phyloP scores from a whole-genome alignment of 441 rosid genomes.

The Corymbia citriodora region DNA sequence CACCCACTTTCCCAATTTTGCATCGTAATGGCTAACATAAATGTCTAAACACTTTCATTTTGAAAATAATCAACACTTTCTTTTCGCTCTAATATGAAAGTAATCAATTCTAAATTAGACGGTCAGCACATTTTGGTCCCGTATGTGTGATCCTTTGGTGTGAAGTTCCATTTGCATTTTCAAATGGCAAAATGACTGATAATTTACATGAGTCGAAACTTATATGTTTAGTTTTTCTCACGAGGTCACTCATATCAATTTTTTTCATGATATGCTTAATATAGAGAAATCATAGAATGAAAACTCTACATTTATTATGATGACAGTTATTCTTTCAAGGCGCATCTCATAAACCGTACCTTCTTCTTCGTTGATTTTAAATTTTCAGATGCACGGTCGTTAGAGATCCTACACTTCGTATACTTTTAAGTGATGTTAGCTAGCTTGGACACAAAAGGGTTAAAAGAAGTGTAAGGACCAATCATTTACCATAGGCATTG shows the following conservation, averaged over 20 bases:
- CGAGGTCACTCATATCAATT: no score
- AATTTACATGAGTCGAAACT: not conserved
- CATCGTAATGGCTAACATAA: not conserved
- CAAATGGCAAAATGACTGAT: not conserved
- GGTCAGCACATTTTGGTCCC: fast-evolving
- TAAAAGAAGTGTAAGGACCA: not conserved
- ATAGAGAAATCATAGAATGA: not conserved
- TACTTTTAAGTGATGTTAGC: no score
- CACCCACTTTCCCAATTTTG: not conserved
- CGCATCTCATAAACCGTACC: not conserved
- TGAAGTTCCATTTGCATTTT: not conserved
- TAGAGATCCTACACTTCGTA: not conserved
- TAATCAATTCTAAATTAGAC: not conserved
- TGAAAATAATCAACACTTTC: not conserved
- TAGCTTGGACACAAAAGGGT: not conserved
- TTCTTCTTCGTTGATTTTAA: not conserved
- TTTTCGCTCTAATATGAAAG: not conserved
- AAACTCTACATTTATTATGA: not conserved
- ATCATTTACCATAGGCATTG: slow-evolving; percentile 39
- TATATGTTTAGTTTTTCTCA: no score
- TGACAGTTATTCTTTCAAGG: not conserved
- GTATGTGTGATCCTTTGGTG: not conserved
- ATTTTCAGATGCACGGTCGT: not conserved
- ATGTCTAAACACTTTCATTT: not conserved
- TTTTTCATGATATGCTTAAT: no score